Evolutionary conservation across 2,329 filamentous ascomycete species (phyloP), one percentile per base, ranked within the genome.

Genomic region (Aureobasidium lini): DNA sequence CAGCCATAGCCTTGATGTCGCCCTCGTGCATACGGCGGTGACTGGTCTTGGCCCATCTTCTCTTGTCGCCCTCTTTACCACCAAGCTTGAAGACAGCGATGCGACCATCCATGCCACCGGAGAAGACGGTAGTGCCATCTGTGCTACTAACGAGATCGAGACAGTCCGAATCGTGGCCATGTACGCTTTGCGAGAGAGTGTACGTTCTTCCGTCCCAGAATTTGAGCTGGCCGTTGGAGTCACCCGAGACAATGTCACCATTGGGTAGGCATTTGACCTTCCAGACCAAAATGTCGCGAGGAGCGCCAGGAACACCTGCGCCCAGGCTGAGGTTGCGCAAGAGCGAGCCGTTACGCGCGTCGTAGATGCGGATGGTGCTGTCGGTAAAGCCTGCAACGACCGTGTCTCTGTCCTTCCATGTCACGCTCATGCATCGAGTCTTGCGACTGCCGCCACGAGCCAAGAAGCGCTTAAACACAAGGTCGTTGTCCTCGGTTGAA

Each of bases 121-220:
- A 96, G 66, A 96, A 81, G 18, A 99, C 88, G 18, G 86, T 84
- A 18, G 84, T 84, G 15, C 93, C 93, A 69, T 96, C 89, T 5
- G 82, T 80, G 68, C 88, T 95, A 32, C 86, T 83, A 2, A 90
- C 86, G n/a, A 99, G 79, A 69, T 92, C 93, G 61, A 99, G 79
- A 4, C 96, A 87, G 73, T 99, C 94, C 46, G 93, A 90, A 65
- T 90, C 86, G 70, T 99, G 94, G 29, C 87, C 86, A 68, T 91
- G 86, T 58, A 99, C 84, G 53, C 92, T 83, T 70, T 99, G 94
- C 37, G 85, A 81, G 66, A 96, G 84, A 4, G 91, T 92, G 72
- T 93, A 96, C 57, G 90, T 95, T 75, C 89, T 92, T 59, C 90
- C 90, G 70, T 95, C 90, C 88, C 92, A 99, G 69, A 97, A 89